A percentile compares a stretch with the other conserved stretches of the same genome.
phyloP scores from a whole-genome alignment of 306 rosid species.

The Medicago arabica region DNA sequence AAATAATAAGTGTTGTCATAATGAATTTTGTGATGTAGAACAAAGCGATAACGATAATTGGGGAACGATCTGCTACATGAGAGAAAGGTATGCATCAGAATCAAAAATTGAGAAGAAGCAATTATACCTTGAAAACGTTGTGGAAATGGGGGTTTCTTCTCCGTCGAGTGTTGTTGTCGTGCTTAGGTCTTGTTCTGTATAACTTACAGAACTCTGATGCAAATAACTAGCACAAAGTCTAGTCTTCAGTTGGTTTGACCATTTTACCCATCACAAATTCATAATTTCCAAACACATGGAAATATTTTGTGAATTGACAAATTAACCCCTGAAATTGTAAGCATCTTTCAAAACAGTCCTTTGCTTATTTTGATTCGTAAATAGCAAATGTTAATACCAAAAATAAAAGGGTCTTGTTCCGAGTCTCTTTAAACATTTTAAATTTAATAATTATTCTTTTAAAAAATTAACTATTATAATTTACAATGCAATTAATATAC shows the following conservation, averaged over 20 bases:
- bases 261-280: slow-evolving; percentile 27
- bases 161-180: slow-evolving; percentile 4
- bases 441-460: too few species aligned
- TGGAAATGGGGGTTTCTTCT: background rate
- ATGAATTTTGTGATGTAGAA: background rate
- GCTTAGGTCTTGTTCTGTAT: background rate
- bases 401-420: too few species aligned
- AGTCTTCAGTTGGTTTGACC: background rate
- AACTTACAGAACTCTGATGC: background rate
- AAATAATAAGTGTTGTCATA: slow-evolving; percentile 15
- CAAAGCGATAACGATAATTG: background rate
- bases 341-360: too few species aligned
- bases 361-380: too few species aligned
- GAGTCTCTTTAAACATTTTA: too few species aligned
- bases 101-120: slow-evolving; percentile 1
- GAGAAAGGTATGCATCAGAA: background rate
- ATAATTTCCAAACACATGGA: background rate
- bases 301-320: too few species aligned
- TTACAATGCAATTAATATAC: too few species aligned
- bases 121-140: slow-evolving; percentile 23
- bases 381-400: too few species aligned
- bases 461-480: too few species aligned
- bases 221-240: background rate
- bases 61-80: background rate
- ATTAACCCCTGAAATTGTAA: too few species aligned